phyloP scores from a whole-genome alignment of 495 filamentous ascomycete species.

The Penicillium nucicola region DNA sequence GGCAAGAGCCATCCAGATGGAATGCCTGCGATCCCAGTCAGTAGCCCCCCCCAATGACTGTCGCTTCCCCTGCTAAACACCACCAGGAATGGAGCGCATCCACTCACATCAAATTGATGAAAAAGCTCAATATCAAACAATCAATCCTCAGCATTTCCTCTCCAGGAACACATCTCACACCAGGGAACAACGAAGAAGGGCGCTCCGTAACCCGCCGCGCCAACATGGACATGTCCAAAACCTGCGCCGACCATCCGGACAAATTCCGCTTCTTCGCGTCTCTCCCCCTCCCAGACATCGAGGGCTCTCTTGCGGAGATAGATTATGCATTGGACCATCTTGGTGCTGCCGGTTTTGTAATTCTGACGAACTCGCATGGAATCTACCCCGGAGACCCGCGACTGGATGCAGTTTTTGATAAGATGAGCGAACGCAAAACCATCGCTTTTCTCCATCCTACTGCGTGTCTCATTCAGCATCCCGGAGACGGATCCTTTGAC shows the following conservation, averaged over 20 bases:
- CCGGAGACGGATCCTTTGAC: constrained; percentile 1
- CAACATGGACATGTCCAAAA: constrained; percentile 39
- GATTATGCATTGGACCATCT: constrained; percentile 34
- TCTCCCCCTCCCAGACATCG: constrained; percentile 46
- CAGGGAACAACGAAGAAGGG: constrained; percentile 29
- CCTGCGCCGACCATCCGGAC: constrained; percentile 32
- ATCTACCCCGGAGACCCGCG: constrained; percentile 47
- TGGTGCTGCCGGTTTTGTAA: constrained; percentile 44
- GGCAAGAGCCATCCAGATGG: constrained; percentile 41
- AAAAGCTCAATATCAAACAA: constrained; percentile 38
- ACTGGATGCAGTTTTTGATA: constrained; percentile 40
- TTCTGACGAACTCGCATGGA: constrained; percentile 48
- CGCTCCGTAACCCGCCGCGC: constrained; percentile 25
- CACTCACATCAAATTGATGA: constrained; percentile 47
- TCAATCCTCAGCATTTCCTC: constrained; percentile 52
- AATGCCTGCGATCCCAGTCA: constrained; percentile 44
- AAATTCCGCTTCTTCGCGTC: constrained; percentile 50
- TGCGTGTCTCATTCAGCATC: constrained; percentile 16
- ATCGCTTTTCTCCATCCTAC: constrained; percentile 55
- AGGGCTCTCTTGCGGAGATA: constrained; percentile 42
- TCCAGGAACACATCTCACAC: constrained; percentile 45
- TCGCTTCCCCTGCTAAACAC: background rate
- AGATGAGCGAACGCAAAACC: constrained; percentile 30
- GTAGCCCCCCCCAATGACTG: background rate
- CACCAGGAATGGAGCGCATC: constrained; percentile 38